Percentiles rank a stretch among this genome's conserved stretches.
phyloP scores from a whole-genome alignment of 2,329 filamentous ascomycete species.

The Beauveria caledonica region DNA sequence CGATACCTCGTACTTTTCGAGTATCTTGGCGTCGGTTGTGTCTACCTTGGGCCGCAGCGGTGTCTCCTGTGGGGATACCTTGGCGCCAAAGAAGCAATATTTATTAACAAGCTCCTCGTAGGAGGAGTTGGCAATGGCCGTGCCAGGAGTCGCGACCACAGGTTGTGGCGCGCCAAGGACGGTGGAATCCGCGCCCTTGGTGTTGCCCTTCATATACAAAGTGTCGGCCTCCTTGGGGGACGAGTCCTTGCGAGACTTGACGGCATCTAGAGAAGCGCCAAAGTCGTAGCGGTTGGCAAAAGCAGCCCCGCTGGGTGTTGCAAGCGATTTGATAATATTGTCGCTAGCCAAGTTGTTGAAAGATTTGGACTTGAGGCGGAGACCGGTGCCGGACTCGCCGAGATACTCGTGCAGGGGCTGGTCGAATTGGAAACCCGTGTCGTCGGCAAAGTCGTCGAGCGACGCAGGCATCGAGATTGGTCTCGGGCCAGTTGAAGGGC shows the following conservation, averaged over 20 bases:
- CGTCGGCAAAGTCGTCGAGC: conserved; percentile 64
- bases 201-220: conserved; percentile 46
- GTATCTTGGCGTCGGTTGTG: conserved; percentile 24
- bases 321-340: conserved; percentile 42
- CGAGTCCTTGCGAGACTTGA: conserved; percentile 61
- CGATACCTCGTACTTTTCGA: conserved; percentile 15
- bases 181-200: conserved; percentile 22
- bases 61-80: conserved; percentile 19
- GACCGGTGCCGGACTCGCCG: conserved; percentile 50
- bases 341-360: conserved; percentile 54
- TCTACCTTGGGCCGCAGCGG: not conserved
- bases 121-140: conserved; percentile 67
- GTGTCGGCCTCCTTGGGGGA: conserved; percentile 51
- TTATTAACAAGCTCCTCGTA: conserved; percentile 97
- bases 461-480: conserved; percentile 49
- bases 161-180: conserved; percentile 18
- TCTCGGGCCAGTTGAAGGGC: conserved; percentile 33
- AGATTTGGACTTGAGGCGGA: conserved; percentile 67
- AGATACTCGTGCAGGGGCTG: conserved; percentile 55
- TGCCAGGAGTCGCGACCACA: conserved; percentile 22
- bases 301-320: conserved; percentile 56
- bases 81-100: conserved; percentile 84
- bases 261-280: conserved; percentile 78
- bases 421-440: conserved; percentile 49
- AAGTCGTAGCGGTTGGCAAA: conserved; percentile 97